These are phyloP conservation scores for Rhodamnia argentea DNA, from an alignment of 345 rosid species.

Conservation along the genomic window DNA sequence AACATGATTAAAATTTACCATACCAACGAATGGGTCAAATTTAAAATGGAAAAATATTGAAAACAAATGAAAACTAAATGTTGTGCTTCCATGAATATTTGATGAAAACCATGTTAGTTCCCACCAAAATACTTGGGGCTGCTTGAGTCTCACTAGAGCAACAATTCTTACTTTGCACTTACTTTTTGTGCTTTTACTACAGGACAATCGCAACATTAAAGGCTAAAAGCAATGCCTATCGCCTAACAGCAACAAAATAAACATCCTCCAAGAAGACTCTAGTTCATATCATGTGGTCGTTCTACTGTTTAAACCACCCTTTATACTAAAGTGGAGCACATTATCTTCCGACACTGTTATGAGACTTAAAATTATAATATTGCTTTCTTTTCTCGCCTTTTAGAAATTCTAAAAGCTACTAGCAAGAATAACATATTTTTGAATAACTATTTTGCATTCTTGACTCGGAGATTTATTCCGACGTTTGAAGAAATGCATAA, in stretches of 20 bases:
- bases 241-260: neutral
- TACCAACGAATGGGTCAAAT: neutral
- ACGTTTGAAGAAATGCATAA: neutral
- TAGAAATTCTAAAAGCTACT: neutral
- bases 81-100: neutral
- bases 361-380: neutral
- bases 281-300: neutral
- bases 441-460: neutral
- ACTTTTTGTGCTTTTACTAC: neutral
- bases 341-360: neutral
- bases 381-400: neutral
- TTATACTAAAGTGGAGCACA: neutral
- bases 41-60: neutral
- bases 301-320: neutral
- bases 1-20: neutral
- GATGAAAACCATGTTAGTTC: neutral
- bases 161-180: neutral
- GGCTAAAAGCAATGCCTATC: neutral
- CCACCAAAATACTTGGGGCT: neutral
- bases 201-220: neutral
- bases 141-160: neutral
- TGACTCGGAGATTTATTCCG: too few species aligned
- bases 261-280: neutral
- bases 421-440: neutral
- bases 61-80: neutral